Evolutionary conservation across 31 red algal genomes (phyloP).

Genomic region (Odonthalia washingtoniensis): DNA sequence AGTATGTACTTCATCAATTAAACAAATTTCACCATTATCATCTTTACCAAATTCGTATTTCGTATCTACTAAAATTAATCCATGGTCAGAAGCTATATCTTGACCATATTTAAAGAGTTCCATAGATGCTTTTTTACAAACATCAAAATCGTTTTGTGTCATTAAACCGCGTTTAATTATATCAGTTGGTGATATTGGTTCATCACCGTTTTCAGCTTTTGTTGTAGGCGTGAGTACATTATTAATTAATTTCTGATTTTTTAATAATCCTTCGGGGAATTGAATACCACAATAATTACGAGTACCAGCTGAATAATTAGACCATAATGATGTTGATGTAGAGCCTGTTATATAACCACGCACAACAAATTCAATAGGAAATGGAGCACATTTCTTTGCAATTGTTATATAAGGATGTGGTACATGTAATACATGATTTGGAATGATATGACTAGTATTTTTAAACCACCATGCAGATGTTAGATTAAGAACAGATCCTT

Average conservation of each 20-base stretch:
- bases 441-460: conserved; percentile 86
- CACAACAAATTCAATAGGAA: conserved; percentile 99
- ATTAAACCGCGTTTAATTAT: conserved; percentile 86
- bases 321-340: conserved; percentile 93
- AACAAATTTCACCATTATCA: conserved; percentile 83
- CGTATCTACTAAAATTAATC: conserved; percentile 98
- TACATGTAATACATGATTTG: conserved; percentile 91
- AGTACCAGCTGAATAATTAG: conserved; percentile 91
- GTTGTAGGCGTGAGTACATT: conserved; percentile 99
- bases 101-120: conserved; percentile 86
- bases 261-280: conserved; percentile 87
- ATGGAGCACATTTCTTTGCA: conserved; percentile 86
- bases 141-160: conserved; percentile 94
- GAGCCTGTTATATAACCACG: conserved; percentile 99
- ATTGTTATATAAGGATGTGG: conserved; percentile 95
- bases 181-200: conserved; percentile 87
- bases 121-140: conserved; percentile 79
- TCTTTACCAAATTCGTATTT: conserved; percentile 99
- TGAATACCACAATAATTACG: conserved; percentile 94
- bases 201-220: conserved; percentile 93
- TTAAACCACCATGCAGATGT: conserved; percentile 96
- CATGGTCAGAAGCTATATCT: conserved; percentile 80
- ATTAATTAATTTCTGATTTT: conserved; percentile 91
- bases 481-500: conserved; percentile 96
- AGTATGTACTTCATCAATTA: conserved; percentile 99